Evolutionary conservation across 768 basidiomycete genomes (phyloP).

Genomic region (Podaxis sp.): DNA sequence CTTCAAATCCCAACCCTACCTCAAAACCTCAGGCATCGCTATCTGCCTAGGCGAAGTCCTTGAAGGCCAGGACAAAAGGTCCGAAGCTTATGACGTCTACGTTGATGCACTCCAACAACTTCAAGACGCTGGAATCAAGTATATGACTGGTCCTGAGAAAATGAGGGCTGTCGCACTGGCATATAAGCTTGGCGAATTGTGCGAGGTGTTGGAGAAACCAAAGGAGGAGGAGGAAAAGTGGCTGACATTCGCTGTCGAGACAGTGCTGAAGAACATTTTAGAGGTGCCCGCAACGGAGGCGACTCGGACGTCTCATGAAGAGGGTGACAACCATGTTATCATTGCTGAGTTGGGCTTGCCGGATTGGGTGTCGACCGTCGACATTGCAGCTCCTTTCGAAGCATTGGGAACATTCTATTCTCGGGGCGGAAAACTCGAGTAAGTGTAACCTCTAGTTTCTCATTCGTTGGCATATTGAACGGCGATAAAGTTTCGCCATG

Average conservation of each 20-base stretch:
- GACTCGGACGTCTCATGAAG: neutral
- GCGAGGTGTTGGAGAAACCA: conserved; percentile 26
- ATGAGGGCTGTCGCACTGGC: conserved; percentile 11
- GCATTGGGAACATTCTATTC: conserved; percentile 62
- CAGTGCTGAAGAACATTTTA: conserved; percentile 33
- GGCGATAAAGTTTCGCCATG: conserved; percentile 47
- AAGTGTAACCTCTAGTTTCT: conserved; percentile 17
- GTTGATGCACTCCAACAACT: conserved; percentile 29
- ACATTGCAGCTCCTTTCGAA: conserved; percentile 66
- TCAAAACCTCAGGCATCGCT: conserved; percentile 67
- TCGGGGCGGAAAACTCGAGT: conserved; percentile 52
- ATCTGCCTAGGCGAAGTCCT: conserved; percentile 55
- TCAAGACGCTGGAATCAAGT: conserved; percentile 20
- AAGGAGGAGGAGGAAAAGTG: conserved; percentile 38
- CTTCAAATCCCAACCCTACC: conserved; percentile 44
- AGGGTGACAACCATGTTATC: conserved; percentile 24
- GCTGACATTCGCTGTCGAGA: conserved; percentile 38
- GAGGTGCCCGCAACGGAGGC: conserved; percentile 12
- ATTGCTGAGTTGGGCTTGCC: conserved; percentile 55
- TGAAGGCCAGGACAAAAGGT: conserved; percentile 34
- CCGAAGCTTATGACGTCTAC: conserved; percentile 36
- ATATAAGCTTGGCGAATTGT: conserved; percentile 41
- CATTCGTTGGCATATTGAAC: neutral
- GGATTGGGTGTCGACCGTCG: conserved; percentile 51
- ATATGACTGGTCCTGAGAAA: conserved; percentile 17